Evolutionary conservation across 2,329 filamentous ascomycete species (phyloP).

Genomic region (Dactylellina drechsleri): DNA sequence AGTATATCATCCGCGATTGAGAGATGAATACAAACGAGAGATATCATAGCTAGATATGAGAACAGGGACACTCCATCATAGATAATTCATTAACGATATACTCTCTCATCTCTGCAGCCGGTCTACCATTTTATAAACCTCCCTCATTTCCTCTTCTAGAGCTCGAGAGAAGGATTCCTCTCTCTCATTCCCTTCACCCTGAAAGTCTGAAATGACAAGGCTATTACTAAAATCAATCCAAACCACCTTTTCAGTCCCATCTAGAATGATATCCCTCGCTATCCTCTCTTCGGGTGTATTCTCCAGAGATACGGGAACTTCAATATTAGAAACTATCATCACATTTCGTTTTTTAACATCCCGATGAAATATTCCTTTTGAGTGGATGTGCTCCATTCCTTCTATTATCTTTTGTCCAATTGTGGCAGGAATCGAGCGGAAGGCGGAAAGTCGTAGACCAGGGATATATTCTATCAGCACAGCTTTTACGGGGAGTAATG

Average conservation of each 20-base stretch:
- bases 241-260: constrained; percentile 34
- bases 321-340: constrained; percentile 24
- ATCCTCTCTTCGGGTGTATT: constrained; percentile 13
- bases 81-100: not conserved
- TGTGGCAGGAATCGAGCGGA: constrained; percentile 20
- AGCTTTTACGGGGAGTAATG: constrained; percentile 28
- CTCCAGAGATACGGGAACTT: not conserved
- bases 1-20: constrained; percentile 24
- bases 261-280: constrained; percentile 8
- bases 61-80: not conserved
- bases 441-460: constrained; percentile 26
- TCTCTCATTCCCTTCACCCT: not conserved
- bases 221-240: constrained; percentile 54
- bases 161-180: constrained; percentile 2
- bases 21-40: constrained; percentile 25
- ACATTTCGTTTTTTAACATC: constrained; percentile 48
- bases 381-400: constrained; percentile 31
- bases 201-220: constrained; percentile 21
- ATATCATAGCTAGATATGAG: constrained; percentile 17
- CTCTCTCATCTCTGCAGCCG: constrained; percentile 14
- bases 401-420: constrained; percentile 30
- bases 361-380: constrained; percentile 28
- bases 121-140: constrained; percentile 28
- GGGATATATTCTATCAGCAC: constrained; percentile 42
- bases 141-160: constrained; percentile 17